Base-by-base conservation (phyloP, 306 rosid species). In the Oemleria cerasiformis region DNA sequence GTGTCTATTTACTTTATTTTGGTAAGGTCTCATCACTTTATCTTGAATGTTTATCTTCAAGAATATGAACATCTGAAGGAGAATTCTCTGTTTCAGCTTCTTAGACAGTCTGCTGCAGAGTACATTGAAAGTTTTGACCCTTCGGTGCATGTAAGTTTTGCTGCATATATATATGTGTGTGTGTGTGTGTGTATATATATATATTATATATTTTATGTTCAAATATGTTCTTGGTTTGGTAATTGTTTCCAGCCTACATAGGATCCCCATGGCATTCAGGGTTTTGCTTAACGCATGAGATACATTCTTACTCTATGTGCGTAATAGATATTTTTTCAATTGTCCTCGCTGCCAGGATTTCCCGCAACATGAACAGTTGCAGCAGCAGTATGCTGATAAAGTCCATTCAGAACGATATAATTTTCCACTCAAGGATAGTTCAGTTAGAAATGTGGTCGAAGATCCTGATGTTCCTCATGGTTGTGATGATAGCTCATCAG, bases 391-490 rank as follows among this genome's bases (percentile, higher is more conserved):
- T 71, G 81, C 85, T 56, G 90, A 82, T 67, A 84, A 88, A 73
- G 78, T 43, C 55, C 80, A 82, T 68, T 79, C 65, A 20, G 92
- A 87, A 73, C 83, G 83, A 40, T 79, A 72, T 81, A 87, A 65
- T 56, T 79, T 68, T 72, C 81, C 85, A 43, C 76, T 78, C 47
- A 91, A 84, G 76, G 96, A 86, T 81, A 76, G 73, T 60, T 79
- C 83, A 9, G 67, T 89, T 40, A 81, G 78, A 80, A 95, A 79
- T 84, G 89, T 84, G 55, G 77, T 95, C 59, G 88, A 92, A 51
- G 99, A 95, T 60, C 97, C 99, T 14, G 99, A 95, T 75, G 71
- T 89, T 62, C 97, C 96, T 12, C 56, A 19, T 53, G 87, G 84
- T 81, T 89, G 88, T 70, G 85, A 85, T 85, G 82, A 83, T 39